Conservation (phyloP, 2,329 filamentous ascomycete genomes). For the Ceratocystis eucalypticola region DNA sequence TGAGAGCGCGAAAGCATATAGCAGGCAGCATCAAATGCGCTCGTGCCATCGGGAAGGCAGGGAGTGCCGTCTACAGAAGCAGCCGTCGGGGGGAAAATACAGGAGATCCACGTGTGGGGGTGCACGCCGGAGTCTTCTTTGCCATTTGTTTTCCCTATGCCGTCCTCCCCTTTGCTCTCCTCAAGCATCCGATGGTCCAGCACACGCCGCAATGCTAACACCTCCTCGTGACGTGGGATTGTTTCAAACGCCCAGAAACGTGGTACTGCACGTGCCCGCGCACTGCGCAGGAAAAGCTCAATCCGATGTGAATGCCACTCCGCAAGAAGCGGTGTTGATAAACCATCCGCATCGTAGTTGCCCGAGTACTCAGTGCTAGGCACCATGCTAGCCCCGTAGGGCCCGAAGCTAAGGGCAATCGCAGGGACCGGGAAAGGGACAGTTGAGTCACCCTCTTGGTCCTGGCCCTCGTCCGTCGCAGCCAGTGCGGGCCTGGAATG, state of each 20-base stretch:
- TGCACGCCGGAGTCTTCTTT: slow-evolving; percentile 19
- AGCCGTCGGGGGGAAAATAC: slow-evolving; percentile 40
- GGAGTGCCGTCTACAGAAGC: slow-evolving; percentile 30
- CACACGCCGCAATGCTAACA: slow-evolving; percentile 41
- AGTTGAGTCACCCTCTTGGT: not conserved
- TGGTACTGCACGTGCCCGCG: slow-evolving; percentile 40
- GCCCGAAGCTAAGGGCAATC: slow-evolving; percentile 48
- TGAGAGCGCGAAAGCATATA: slow-evolving; percentile 28
- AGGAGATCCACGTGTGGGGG: slow-evolving; percentile 45
- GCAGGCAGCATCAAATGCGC: slow-evolving; percentile 26
- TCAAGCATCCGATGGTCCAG: slow-evolving; percentile 20
- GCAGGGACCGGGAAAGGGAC: slow-evolving; percentile 20
- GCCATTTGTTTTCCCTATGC: not conserved
- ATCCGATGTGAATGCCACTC: slow-evolving; percentile 46
- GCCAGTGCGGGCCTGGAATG: not conserved
- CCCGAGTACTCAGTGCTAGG: slow-evolving; percentile 54
- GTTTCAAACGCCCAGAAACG: slow-evolving; percentile 55
- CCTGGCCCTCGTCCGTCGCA: too few relatives aligned
- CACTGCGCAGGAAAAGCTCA: slow-evolving; percentile 35
- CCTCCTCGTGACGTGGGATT: slow-evolving; percentile 48
- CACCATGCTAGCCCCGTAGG: slow-evolving; percentile 53
- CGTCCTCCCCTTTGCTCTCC: too few relatives aligned
- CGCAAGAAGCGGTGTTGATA: slow-evolving; percentile 31
- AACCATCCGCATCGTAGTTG: slow-evolving; percentile 39
- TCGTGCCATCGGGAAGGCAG: slow-evolving; percentile 43